These are phyloP conservation scores for Boletus semigastroideus DNA, from an alignment of 1,284 basidiomycete genomes.

Conservation along the genomic window DNA sequence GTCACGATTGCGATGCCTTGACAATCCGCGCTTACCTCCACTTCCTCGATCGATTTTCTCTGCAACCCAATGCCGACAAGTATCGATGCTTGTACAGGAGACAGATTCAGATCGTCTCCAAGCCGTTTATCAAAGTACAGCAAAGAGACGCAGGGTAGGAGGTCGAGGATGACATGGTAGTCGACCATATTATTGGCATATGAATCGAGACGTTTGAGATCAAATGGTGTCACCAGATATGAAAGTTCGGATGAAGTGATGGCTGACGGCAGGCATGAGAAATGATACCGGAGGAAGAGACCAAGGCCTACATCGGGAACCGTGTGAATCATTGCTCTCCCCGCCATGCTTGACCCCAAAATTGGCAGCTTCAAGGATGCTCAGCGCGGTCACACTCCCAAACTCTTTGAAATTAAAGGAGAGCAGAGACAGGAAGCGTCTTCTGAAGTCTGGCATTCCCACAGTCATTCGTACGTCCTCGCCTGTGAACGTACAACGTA, in stretches of 20 bases:
- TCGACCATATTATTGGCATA: conserved; percentile 97
- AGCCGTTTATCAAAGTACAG: conserved; percentile 86
- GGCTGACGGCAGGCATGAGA: conserved; percentile 35
- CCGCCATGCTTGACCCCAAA: conserved; percentile 55
- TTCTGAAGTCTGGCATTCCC: conserved; percentile 73
- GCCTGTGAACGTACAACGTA: conserved; percentile 33
- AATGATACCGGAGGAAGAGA: background rate
- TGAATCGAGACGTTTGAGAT: conserved; percentile 93
- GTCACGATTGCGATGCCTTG: background rate
- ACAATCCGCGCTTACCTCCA: conserved; percentile 58
- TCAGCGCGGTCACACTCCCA: conserved; percentile 82
- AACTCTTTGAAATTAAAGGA: conserved; percentile 97
- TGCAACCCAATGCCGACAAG: conserved; percentile 90
- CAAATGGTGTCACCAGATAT: conserved; percentile 84
- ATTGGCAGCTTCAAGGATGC: conserved; percentile 84
- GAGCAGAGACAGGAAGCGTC: conserved; percentile 86
- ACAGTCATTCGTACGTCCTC: background rate
- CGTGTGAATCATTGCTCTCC: conserved; percentile 38
- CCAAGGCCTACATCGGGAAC: conserved; percentile 38
- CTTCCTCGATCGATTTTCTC: conserved; percentile 86
- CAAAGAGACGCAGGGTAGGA: conserved; percentile 78
- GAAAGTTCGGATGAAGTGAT: conserved; percentile 69
- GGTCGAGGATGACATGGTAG: conserved; percentile 93
- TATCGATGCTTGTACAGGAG: conserved; percentile 87
- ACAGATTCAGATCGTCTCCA: conserved; percentile 61